A percentile compares a stretch with the other conserved stretches of the same genome.
phyloP scores from a whole-genome alignment of 805 yeast species.

The Yarrowia sp. region DNA sequence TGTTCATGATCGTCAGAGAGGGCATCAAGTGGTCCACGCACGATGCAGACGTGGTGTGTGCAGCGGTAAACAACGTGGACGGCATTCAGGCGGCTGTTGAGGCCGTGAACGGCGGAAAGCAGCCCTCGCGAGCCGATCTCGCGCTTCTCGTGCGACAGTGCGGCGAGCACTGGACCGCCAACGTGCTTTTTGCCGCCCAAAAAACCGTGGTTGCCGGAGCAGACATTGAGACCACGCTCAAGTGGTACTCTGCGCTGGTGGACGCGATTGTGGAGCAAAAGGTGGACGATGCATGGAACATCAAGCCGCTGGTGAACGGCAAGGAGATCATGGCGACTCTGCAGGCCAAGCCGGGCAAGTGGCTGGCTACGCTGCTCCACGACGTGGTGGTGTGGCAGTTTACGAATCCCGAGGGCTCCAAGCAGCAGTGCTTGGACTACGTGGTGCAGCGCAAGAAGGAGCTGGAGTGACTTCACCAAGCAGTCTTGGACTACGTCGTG shows the following conservation, averaged over 20 bases:
- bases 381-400: conserved; percentile 71
- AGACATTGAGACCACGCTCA: conserved; percentile 37
- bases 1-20: conserved; percentile 57
- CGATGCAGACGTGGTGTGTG: conserved; percentile 52
- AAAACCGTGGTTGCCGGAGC: conserved; percentile 37
- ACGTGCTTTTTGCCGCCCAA: conserved; percentile 41
- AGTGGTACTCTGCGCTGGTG: conserved; percentile 31
- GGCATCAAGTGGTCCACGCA: conserved; percentile 65
- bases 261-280: conserved; percentile 38
- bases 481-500: too few relatives aligned
- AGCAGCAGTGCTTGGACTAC: conserved; percentile 54
- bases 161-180: conserved; percentile 52
- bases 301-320: conserved; percentile 68
- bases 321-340: conserved; percentile 56
- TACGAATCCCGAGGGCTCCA: conserved; percentile 58
- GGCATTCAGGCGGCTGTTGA: conserved; percentile 38
- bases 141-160: conserved; percentile 59
- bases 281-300: conserved; percentile 46
- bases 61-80: conserved; percentile 42
- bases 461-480: conserved; percentile 41
- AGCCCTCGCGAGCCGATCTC: conserved; percentile 46
- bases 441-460: conserved; percentile 26
- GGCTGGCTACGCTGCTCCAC: conserved; percentile 65
- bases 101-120: conserved; percentile 29
- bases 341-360: conserved; percentile 72